Evolutionary conservation across 2,329 filamentous ascomycete genomes (phyloP).

Genomic region (Monosporascus sp.): DNA sequence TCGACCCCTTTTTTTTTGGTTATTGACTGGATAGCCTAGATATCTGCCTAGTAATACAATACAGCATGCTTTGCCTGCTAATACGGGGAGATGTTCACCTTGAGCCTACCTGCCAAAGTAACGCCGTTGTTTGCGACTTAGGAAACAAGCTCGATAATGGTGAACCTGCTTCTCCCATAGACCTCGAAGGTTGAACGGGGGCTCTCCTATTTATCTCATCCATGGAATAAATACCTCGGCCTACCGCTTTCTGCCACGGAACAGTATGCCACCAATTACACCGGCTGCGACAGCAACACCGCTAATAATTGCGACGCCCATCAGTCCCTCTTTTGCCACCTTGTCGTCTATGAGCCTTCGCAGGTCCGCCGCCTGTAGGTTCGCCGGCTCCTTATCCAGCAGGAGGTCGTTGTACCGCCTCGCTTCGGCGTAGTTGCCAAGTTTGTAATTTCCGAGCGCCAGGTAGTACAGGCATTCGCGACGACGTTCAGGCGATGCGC

Average conservation of each 20-base stretch:
- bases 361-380: conserved; percentile 85
- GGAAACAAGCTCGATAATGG: not conserved
- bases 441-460: conserved; percentile 94
- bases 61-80: not conserved
- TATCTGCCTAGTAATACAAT: not conserved
- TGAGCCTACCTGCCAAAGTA: not conserved
- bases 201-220: too few species aligned
- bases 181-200: not conserved
- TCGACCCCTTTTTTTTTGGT: too few species aligned
- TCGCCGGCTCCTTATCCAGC: conserved; percentile 83
- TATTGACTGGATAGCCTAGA: not conserved
- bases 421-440: conserved; percentile 95
- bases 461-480: conserved; percentile 98
- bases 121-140: not conserved
- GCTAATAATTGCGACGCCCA: conserved; percentile 92
- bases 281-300: conserved; percentile 89
- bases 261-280: conserved; percentile 82
- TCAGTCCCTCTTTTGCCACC: conserved; percentile 87
- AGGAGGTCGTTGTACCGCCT: conserved; percentile 91
- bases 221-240: too few species aligned
- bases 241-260: conserved; percentile 44
- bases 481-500: conserved; percentile 83
- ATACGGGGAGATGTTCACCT: not conserved
- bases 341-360: conserved; percentile 89
- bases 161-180: not conserved